Base-by-base conservation (phyloP, 1,284 basidiomycete genomes). In the Coniferiporia sulphurascens region DNA sequence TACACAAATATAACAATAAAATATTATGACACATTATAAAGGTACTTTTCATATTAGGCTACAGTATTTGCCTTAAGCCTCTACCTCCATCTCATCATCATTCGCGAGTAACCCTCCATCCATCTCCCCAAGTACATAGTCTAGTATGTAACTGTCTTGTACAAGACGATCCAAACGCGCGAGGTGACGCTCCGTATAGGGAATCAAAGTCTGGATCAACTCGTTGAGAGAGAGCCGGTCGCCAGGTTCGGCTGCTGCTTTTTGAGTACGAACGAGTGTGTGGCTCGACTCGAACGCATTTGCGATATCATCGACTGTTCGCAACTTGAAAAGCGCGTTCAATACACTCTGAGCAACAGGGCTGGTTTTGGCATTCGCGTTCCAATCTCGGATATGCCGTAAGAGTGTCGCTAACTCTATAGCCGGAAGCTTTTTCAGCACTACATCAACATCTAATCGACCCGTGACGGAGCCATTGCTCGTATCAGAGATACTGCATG, bases 101-200 rank as follows among this genome's bases (percentile, higher is more conserved):
- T 75, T 77, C 59, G 77, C 78, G 51, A 87, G 81, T 72, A 88
- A 78, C 34, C 87, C 87, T 62, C 82, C 88, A 69, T 95, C 93
- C 94, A 97, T 98, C 78, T 95, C 93, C 32, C 85, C 84, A 9
- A 98, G 76, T 51, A 97, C 82, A 66, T 93, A 97, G 71, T 98
- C 95, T 56, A 98, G 82, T 65, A 97, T 86, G 67, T 93, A 95
- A 70, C 91, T 95, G 70, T 98, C 96, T 73, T 96, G 91, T 46
- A 96, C 81, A 60, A 96, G 76, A 66, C 87, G 83, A 65, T 97
- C 93, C 70, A 95, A 84, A 62, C 96, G 79, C 34, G 84, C 75
- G 50, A 95, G 83, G 74, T 99, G 96, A 50, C 96, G 81, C 71
- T 96, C 92, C 9, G 95, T 96, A 72, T 99, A 99, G 8, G 96